Conservation (phyloP, 2,329 filamentous ascomycete species). For the Alternaria dauci region DNA sequence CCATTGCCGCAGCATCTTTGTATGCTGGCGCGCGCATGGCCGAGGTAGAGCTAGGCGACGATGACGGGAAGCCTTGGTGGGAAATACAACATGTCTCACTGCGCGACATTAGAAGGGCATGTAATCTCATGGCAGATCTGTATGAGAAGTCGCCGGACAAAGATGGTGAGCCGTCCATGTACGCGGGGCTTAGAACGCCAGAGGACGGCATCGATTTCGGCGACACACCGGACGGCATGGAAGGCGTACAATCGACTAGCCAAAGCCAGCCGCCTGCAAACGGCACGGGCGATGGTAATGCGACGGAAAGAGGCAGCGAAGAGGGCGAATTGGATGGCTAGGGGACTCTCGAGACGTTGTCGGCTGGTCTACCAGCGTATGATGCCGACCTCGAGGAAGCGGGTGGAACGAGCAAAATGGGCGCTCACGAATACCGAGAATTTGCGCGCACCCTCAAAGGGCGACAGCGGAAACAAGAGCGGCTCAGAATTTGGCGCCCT, state of each 20-base stretch:
- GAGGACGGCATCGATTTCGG: slow-evolving; percentile 48
- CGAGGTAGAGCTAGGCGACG: slow-evolving; percentile 74
- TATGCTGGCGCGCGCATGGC: slow-evolving; percentile 85
- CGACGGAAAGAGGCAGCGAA: slow-evolving; percentile 50
- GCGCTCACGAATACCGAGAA: no score
- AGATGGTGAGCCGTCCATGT: slow-evolving; percentile 55
- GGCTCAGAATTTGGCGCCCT: no score
- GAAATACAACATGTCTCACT: slow-evolving; percentile 76
- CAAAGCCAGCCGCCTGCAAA: slow-evolving; percentile 33
- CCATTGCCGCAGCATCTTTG: slow-evolving; percentile 84
- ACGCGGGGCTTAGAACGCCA: slow-evolving; percentile 55
- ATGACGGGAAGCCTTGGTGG: slow-evolving; percentile 87
- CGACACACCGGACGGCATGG: slow-evolving; percentile 42
- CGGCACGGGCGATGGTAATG: slow-evolving; percentile 28
- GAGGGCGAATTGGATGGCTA: slow-evolving; percentile 60
- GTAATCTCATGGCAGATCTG: slow-evolving; percentile 73
- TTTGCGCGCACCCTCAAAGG: no score
- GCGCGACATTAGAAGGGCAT: slow-evolving; percentile 73
- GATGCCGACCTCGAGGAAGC: neutral
- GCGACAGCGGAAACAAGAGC: no score
- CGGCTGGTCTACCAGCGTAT: neutral
- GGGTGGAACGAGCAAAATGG: neutral
- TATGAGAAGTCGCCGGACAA: slow-evolving; percentile 55
- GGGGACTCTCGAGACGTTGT: neutral
- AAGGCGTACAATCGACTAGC: slow-evolving; percentile 31